Evolutionary conservation across 345 rosid species (phyloP).

Genomic region (Eucalyptus grandis): DNA sequence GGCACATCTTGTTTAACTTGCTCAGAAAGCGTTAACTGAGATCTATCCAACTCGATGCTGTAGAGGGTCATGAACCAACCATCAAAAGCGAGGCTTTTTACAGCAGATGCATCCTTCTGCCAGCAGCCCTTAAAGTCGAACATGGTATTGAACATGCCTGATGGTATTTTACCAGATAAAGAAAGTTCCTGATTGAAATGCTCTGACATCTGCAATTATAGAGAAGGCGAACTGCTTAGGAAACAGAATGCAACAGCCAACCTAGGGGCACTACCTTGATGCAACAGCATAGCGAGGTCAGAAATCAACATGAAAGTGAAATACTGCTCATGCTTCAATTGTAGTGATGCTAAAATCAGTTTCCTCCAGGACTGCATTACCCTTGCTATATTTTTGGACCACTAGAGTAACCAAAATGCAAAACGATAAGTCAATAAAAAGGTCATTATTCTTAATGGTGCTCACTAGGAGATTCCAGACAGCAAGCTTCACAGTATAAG

Average conservation of each 20-base stretch:
- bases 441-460: background rate
- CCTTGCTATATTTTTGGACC: background rate
- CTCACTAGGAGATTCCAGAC: background rate
- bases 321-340: background rate
- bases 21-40: constrained; percentile 50
- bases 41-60: constrained; percentile 65
- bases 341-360: background rate
- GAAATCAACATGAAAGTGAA: background rate
- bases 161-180: constrained; percentile 83
- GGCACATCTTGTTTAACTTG: constrained; percentile 73
- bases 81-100: constrained; percentile 66
- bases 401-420: background rate
- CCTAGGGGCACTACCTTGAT: background rate
- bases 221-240: background rate
- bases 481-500: background rate
- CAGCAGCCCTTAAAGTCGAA: constrained; percentile 56
- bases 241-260: background rate
- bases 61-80: constrained; percentile 93
- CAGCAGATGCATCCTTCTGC: constrained; percentile 71
- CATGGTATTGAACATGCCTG: constrained; percentile 71
- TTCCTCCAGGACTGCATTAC: background rate
- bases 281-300: background rate
- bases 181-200: constrained; percentile 66
- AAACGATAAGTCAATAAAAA: background rate
- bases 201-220: constrained; percentile 79